These are phyloP conservation scores for Epichloe elymi DNA, from an alignment of 2,329 filamentous ascomycete species.

Conservation along the genomic window DNA sequence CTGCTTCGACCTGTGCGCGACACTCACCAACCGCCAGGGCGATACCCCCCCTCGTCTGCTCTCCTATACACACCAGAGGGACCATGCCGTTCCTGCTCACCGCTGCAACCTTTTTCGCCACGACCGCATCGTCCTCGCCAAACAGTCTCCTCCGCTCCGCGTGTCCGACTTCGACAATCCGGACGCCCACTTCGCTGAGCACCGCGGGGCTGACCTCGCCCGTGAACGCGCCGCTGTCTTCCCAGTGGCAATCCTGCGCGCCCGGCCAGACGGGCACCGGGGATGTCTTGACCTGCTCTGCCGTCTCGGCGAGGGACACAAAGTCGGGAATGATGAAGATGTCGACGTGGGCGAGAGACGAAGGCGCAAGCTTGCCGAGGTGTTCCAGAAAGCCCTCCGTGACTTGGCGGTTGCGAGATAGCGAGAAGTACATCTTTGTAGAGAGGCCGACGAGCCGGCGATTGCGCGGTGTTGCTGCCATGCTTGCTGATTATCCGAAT, in stretches of 20 bases:
- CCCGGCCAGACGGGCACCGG: slow-evolving; percentile 40
- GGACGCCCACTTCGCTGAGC: slow-evolving; percentile 53
- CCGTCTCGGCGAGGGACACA: slow-evolving; percentile 46
- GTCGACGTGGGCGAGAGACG: slow-evolving; percentile 40
- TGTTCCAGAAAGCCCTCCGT: slow-evolving; percentile 34
- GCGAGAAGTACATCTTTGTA: slow-evolving; percentile 71
- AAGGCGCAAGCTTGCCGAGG: slow-evolving; percentile 27
- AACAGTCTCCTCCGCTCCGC: slow-evolving; percentile 64
- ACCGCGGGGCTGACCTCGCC: slow-evolving; percentile 62
- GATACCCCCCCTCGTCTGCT: slow-evolving; percentile 40
- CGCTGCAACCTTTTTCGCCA: slow-evolving; percentile 57
- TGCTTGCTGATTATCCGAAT: not conserved
- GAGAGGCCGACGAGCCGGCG: slow-evolving; percentile 60
- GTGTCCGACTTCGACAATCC: slow-evolving; percentile 67
- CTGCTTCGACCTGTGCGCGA: slow-evolving; percentile 47
- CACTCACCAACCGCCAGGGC: slow-evolving; percentile 53
- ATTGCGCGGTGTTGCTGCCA: slow-evolving; percentile 9
- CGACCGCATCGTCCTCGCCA: slow-evolving; percentile 56
- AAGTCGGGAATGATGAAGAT: slow-evolving; percentile 72
- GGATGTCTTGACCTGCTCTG: slow-evolving; percentile 31
- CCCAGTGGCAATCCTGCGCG: slow-evolving; percentile 63
- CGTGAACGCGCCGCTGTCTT: slow-evolving; percentile 60
- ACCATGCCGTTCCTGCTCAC: slow-evolving; percentile 56
- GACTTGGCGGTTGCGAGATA: slow-evolving; percentile 46
- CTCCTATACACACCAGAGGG: slow-evolving; percentile 71